Evolutionary conservation across 2,329 filamentous ascomycete species (phyloP).

Genomic region (Claviceps pazoutovae): DNA sequence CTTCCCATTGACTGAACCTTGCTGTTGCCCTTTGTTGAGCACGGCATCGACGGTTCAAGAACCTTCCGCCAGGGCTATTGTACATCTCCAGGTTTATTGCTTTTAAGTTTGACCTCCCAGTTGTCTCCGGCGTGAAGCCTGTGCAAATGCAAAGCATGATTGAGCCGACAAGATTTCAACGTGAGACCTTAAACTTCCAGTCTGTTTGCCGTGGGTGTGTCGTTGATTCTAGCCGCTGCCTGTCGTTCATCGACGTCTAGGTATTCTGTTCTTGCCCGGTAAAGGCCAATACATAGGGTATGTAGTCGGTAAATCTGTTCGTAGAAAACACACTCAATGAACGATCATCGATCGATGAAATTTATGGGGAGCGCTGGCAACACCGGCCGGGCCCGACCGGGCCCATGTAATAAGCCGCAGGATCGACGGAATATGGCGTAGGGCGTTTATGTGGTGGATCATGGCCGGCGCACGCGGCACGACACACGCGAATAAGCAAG

Average conservation of each 20-base stretch:
- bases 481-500: too few relatives aligned
- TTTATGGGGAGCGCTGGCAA: background rate
- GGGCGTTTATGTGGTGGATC: too few relatives aligned
- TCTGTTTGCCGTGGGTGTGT: background rate
- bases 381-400: background rate
- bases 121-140: background rate
- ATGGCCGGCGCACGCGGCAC: too few relatives aligned
- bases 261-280: background rate
- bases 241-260: background rate
- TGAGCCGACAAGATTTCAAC: too few relatives aligned
- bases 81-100: background rate
- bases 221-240: conserved; percentile 4
- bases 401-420: too few relatives aligned
- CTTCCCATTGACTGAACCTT: too few relatives aligned
- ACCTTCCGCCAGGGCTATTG: background rate
- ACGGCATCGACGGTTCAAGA: background rate
- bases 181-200: background rate
- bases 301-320: background rate
- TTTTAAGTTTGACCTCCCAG: background rate
- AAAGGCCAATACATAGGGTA: background rate
- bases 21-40: background rate
- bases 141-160: background rate
- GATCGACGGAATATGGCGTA: too few relatives aligned
- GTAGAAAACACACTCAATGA: background rate
- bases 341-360: too few relatives aligned